Evolutionary conservation across 169 alveolate genomes (phyloP).

Genomic region (Plasmodium fragile): DNA sequence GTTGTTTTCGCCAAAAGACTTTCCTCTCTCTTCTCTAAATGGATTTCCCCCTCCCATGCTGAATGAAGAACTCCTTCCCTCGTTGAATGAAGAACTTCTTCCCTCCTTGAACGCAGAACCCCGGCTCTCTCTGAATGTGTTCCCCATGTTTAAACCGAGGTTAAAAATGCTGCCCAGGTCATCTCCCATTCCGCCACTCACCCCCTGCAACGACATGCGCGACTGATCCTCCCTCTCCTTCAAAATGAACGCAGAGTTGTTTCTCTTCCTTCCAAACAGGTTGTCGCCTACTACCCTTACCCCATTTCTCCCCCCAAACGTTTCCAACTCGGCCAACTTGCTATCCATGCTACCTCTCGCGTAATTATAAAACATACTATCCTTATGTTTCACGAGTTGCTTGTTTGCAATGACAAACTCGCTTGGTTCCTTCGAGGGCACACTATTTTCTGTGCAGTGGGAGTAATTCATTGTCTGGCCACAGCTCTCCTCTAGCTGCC

Average conservation of each 20-base stretch:
- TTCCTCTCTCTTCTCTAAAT: not conserved
- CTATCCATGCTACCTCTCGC: conserved; percentile 6
- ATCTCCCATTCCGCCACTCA: not conserved
- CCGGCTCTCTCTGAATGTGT: not conserved
- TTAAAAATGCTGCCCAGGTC: not conserved
- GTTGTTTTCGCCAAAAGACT: not conserved
- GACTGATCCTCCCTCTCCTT: not conserved
- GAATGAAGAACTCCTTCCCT: not conserved
- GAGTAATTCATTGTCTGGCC: not conserved
- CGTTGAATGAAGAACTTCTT: not conserved
- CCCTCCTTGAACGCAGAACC: not conserved
- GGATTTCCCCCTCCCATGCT: not conserved
- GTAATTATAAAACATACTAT: conserved; percentile 8
- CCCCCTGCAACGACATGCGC: not conserved
- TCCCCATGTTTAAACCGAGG: not conserved
- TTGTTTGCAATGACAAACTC: not conserved
- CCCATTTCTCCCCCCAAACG: conserved; percentile 7
- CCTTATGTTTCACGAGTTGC: not conserved
- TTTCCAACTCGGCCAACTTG: not conserved
- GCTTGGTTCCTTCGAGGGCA: not conserved
- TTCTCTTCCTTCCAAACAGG: conserved; percentile 5
- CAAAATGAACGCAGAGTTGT: not conserved
- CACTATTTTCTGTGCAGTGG: not conserved
- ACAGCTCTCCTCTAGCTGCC: not conserved
- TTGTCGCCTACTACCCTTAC: not conserved